Percentiles rank a stretch among this genome's conserved stretches.
Conservation (phyloP, 768 basidiomycete species). For the Hemileccinum impolitum region DNA sequence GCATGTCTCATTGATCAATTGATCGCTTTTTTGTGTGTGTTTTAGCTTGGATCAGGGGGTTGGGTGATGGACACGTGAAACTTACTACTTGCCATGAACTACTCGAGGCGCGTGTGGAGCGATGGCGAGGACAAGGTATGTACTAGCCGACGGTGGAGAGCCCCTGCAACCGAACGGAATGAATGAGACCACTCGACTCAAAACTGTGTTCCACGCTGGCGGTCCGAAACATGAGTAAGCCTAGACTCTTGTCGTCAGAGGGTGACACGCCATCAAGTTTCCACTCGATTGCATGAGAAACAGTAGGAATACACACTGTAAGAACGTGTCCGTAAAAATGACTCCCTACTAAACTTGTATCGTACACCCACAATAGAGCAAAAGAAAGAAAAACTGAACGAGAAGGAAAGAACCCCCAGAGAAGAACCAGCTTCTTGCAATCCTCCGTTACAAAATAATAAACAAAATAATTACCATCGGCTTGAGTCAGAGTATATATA, state of each 20-base stretch:
- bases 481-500: conserved; percentile 6
- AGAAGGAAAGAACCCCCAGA: conserved; percentile 6
- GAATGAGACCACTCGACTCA: not conserved
- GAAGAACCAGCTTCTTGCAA: conserved; percentile 17
- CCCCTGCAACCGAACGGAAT: too few species aligned
- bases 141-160: not conserved
- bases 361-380: not conserved
- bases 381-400: not conserved
- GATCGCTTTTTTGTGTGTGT: not conserved
- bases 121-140: not conserved
- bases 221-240: not conserved
- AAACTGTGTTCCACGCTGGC: conserved; percentile 2
- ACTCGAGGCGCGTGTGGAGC: too few species aligned
- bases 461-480: conserved; percentile 11
- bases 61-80: conserved; percentile 3
- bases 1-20: conserved; percentile 2
- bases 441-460: conserved; percentile 22
- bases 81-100: not conserved
- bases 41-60: not conserved
- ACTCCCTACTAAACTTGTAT: conserved; percentile 2
- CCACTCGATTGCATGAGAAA: not conserved
- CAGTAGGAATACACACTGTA: not conserved
- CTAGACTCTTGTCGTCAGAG: not conserved
- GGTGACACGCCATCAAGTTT: not conserved
- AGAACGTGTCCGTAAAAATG: conserved; percentile 3